Evolutionary conservation across 2,329 filamentous ascomycete species (phyloP).

Genomic region (Exophiala calicioides): DNA sequence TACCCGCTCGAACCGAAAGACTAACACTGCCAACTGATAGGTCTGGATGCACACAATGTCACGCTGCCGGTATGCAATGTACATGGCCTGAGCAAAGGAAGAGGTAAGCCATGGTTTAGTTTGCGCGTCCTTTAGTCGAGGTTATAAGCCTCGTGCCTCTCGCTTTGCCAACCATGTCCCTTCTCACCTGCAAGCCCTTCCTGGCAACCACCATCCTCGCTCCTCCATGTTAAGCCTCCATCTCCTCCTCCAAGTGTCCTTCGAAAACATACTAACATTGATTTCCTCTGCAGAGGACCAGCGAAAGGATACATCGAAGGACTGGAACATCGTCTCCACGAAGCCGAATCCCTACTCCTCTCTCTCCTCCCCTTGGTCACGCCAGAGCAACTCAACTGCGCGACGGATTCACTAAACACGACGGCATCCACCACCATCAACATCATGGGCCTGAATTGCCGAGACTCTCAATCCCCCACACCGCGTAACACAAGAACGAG

Average conservation of each 20-base stretch:
- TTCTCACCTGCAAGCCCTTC: background rate
- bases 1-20: background rate
- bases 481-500: conserved; percentile 21
- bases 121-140: too few relatives aligned
- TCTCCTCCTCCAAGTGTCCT: too few relatives aligned
- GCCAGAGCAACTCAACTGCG: conserved; percentile 35
- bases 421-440: conserved; percentile 2
- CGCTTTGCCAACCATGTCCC: too few relatives aligned
- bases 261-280: too few relatives aligned
- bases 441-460: conserved; percentile 9
- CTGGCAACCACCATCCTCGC: background rate
- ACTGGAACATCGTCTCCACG: conserved; percentile 45
- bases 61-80: conserved; percentile 26
- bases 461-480: conserved; percentile 25
- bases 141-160: too few relatives aligned
- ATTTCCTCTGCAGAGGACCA: conserved; percentile 39
- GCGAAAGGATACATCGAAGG: conserved; percentile 51
- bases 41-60: conserved; percentile 28
- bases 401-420: conserved; percentile 26
- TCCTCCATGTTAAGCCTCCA: too few relatives aligned
- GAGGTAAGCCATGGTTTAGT: conserved; percentile 20
- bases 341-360: conserved; percentile 45
- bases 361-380: conserved; percentile 39
- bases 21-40: conserved; percentile 17
- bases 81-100: conserved; percentile 31